Evolutionary conservation across 371 early-diverging fungal genomes (phyloP).

Genomic region (Amoeboaphelidium protococcarum): DNA sequence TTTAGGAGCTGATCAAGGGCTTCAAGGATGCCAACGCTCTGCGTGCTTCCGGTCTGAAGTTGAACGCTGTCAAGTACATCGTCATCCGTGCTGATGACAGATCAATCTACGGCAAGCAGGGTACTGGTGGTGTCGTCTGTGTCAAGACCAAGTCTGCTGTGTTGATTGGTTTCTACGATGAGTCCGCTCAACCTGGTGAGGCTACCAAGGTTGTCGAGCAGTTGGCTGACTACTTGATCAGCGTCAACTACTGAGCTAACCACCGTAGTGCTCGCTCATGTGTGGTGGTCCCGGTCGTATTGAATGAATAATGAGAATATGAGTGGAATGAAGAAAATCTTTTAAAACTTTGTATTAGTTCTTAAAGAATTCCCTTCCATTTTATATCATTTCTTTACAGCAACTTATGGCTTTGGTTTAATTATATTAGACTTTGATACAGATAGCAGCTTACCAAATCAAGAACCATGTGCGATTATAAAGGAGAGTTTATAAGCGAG

Average conservation of each 20-base stretch:
- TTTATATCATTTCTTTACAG: no score
- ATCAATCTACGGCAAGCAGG: conserved; percentile 51
- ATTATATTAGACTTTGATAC: no score
- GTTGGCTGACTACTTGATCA: conserved; percentile 53
- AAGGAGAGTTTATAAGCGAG: no score
- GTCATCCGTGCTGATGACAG: conserved; percentile 31
- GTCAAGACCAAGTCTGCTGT: conserved; percentile 60
- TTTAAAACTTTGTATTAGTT: no score
- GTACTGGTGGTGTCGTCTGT: conserved; percentile 31
- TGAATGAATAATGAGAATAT: no score
- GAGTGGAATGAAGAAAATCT: no score
- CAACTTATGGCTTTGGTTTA: no score
- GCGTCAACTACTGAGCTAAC: conserved; percentile 26
- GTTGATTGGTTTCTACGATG: conserved; percentile 39
- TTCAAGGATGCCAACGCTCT: conserved; percentile 28
- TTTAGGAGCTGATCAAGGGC: conserved; percentile 24
- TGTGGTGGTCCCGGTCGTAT: no score
- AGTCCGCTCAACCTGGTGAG: conserved; percentile 34
- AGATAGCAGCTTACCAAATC: no score
- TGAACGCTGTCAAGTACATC: conserved; percentile 36
- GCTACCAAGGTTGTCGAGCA: conserved; percentile 48
- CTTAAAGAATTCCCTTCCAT: no score
- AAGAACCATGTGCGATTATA: no score
- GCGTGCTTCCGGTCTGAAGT: conserved; percentile 32
- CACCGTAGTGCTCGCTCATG: no score